A percentile compares a stretch with the other conserved stretches of the same genome.
These are phyloP conservation scores for Mentha longifolia DNA, from an alignment of 257 asterid genomes.

Conservation along the genomic window DNA sequence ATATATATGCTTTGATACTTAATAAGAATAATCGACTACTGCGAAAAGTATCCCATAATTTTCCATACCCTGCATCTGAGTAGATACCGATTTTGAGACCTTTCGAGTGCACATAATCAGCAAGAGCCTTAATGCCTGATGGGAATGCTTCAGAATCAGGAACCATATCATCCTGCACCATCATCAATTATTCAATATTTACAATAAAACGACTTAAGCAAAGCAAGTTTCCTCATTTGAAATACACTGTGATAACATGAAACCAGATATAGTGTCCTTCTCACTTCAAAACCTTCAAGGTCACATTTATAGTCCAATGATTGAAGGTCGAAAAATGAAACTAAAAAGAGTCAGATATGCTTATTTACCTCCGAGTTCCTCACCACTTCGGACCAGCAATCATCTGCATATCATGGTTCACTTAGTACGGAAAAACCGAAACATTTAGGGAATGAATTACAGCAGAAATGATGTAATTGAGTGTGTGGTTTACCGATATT, in stretches of 20 bases:
- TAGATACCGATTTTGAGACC: conserved; percentile 93
- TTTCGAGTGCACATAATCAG: conserved; percentile 87
- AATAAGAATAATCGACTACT: neutral
- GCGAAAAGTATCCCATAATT: neutral
- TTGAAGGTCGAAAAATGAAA: neutral
- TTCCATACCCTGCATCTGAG: conserved; percentile 94
- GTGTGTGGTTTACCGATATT: conserved; percentile 66
- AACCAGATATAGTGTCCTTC: neutral
- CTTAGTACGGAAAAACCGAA: neutral
- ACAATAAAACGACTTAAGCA: neutral
- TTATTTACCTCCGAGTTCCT: conserved; percentile 63
- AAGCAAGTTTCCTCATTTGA: neutral
- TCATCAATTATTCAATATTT: conserved; percentile 19
- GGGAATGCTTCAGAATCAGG: conserved; percentile 75
- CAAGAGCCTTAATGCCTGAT: conserved; percentile 84
- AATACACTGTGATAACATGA: neutral
- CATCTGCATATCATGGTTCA: conserved; percentile 62
- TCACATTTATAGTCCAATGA: neutral
- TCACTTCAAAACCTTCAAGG: neutral
- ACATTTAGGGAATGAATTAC: conserved; percentile 14
- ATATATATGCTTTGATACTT: neutral
- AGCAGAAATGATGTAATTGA: neutral
- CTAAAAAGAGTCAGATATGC: conserved; percentile 14
- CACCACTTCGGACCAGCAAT: conserved; percentile 78
- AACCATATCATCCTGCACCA: conserved; percentile 72